Evolutionary conservation across 495 filamentous ascomycete species (phyloP).

Genomic region (Penicillium fimorum): DNA sequence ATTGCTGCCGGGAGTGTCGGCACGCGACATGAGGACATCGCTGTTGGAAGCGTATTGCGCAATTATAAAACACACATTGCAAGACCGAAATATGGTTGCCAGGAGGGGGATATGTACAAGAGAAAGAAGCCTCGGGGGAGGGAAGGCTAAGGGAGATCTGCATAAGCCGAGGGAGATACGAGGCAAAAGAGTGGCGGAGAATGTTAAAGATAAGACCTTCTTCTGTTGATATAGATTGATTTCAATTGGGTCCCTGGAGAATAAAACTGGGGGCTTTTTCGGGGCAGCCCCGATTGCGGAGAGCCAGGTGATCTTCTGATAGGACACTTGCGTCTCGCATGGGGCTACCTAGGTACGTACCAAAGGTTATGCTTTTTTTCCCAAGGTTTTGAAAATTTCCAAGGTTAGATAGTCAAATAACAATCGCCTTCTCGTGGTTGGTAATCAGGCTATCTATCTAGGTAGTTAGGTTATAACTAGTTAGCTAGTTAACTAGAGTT

Average conservation of each 20-base stretch:
- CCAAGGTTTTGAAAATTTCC: too few species aligned
- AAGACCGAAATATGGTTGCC: neutral
- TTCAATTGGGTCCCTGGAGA: neutral
- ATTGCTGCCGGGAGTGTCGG: conserved; percentile 15
- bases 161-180: conserved; percentile 8
- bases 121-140: neutral
- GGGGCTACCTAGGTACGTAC: neutral
- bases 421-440: too few species aligned
- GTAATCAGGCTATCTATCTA: too few species aligned
- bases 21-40: conserved; percentile 28
- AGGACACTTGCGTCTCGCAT: neutral
- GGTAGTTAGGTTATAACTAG: too few species aligned
- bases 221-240: conserved; percentile 1
- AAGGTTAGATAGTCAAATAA: too few species aligned
- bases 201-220: neutral
- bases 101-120: neutral
- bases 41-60: neutral
- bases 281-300: neutral
- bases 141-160: neutral
- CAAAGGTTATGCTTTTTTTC: neutral
- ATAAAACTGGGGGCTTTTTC: neutral
- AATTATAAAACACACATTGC: conserved; percentile 4
- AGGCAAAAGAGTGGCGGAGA: conserved; percentile 25
- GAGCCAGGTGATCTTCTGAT: neutral
- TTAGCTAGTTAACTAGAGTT: too few species aligned